These are phyloP conservation scores for Rhododendron mucronatum DNA, from an alignment of 148 eudicot species.

Conservation along the genomic window DNA sequence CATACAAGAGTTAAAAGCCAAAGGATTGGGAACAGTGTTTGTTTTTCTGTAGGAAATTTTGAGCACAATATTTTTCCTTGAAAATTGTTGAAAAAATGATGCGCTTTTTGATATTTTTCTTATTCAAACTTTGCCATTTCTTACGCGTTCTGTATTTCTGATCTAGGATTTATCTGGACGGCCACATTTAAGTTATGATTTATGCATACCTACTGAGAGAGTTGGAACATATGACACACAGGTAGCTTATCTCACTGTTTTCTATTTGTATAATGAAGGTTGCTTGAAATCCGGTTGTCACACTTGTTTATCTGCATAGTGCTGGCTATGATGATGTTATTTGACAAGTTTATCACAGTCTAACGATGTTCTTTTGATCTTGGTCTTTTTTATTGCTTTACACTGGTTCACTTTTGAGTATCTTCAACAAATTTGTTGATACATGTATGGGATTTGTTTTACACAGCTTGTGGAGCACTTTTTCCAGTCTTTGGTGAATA, in stretches of 20 bases:
- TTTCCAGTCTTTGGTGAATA: slow-evolving; percentile 97
- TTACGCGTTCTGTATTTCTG: not conserved
- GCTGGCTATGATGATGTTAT: not conserved
- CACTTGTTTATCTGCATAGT: not conserved
- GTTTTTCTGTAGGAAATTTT: not conserved
- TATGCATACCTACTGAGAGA: slow-evolving; percentile 78
- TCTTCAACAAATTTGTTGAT: not conserved
- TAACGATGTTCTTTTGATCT: not conserved
- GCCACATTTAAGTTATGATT: slow-evolving; percentile 79
- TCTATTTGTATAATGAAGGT: not conserved
- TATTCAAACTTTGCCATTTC: not conserved
- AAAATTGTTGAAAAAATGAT: not conserved
- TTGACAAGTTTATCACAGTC: not conserved
- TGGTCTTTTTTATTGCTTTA: not conserved
- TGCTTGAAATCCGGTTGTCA: not conserved
- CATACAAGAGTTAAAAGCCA: not conserved
- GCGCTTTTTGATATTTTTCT: not conserved
- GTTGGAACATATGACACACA: slow-evolving; percentile 96
- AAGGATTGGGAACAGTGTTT: not conserved
- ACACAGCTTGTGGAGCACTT: slow-evolving; percentile 93
- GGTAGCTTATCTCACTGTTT: slow-evolving; percentile 31
- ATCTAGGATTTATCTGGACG: slow-evolving; percentile 91
- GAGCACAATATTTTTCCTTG: not conserved
- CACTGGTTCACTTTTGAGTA: not conserved
- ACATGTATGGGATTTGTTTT: not conserved